Evolutionary conservation across 805 yeast species (phyloP), one percentile per base, ranked within the genome.

Genomic region (Crinitomyces ghanaensis): DNA sequence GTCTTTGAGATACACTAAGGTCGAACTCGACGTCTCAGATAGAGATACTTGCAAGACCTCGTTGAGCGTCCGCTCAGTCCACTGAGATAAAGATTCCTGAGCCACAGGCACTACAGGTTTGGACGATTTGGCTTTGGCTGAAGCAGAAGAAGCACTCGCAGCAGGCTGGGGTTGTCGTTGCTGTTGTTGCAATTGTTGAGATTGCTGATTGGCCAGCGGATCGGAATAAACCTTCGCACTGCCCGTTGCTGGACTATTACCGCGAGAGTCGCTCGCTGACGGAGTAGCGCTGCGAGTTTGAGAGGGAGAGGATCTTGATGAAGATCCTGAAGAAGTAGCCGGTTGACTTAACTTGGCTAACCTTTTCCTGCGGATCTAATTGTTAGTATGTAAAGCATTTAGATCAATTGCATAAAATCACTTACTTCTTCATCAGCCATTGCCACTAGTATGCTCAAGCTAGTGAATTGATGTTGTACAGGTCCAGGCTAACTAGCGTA

Each of bases 351-450:
- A 42, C 37, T 8, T 40, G 34, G 22, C 37, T 36, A 8, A 42
- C 7, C 46, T 41, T 32, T 40, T 43, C 19, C 40, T 38, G 22
- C 50, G 46, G 19, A 46, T 42, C 44, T 45, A 31, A n/a, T 21
- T 9, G 25, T 17, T 25, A 29, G 19, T 4, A 23, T 6, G 11
- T 13, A 8, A 12, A 25, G 27, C 12, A 12, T 8, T 19, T 7
- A 15, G 19, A 6, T 6, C 28, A 16, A 19, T 23, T 19, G 11
- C 33, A 16, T 11, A n/a, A 11, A 19, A 11, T 6, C 19, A 28
- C 35, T 26, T 21, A 36, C 39, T 27, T 36, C 37, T 6, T 34
- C 39, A 7, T 31, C 35, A 17, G 28, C 39, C 19, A 23, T 26
- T 27, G 35, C 26, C 36, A 32, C 33, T 4, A 21, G 22, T 15